Evolutionary conservation across 495 filamentous ascomycete species (phyloP).

Genomic region (Podospora pseudoanserina): DNA sequence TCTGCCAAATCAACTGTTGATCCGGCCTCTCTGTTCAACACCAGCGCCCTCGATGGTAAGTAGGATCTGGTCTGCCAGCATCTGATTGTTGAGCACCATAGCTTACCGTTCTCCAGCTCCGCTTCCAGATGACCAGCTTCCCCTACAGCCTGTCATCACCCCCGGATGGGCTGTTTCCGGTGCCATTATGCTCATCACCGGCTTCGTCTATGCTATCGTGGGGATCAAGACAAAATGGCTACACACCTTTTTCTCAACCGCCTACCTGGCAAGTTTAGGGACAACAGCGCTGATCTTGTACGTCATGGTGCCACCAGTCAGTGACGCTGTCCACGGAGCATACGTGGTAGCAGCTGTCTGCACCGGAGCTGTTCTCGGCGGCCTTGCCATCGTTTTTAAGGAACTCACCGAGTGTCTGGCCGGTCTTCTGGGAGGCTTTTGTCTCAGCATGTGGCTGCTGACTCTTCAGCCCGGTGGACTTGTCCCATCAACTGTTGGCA

Average conservation of each 20-base stretch:
- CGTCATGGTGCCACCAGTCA: constrained; percentile 79
- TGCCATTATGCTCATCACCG: constrained; percentile 67
- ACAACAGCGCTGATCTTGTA: constrained; percentile 85
- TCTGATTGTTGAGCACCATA: neutral
- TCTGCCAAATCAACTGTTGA: neutral
- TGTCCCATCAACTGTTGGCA: constrained; percentile 56
- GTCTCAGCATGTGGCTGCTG: constrained; percentile 86
- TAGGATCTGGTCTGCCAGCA: neutral
- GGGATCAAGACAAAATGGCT: constrained; percentile 84
- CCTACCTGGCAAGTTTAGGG: constrained; percentile 66
- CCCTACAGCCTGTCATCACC: constrained; percentile 69
- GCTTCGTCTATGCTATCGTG: constrained; percentile 65
- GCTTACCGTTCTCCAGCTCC: constrained; percentile 30
- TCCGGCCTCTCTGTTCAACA: neutral
- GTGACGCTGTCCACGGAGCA: constrained; percentile 74
- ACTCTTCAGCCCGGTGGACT: constrained; percentile 74
- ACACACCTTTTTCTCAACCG: constrained; percentile 77
- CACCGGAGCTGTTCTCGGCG: constrained; percentile 75
- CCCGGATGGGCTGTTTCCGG: constrained; percentile 78
- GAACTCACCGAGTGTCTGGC: constrained; percentile 85
- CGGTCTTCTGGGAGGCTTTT: constrained; percentile 85
- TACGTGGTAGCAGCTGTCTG: constrained; percentile 79
- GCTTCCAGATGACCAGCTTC: constrained; percentile 51
- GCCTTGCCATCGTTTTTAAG: constrained; percentile 69
- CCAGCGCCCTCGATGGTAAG: constrained; percentile 11